Base-by-base conservation (phyloP, 331 rosid species). In the Saraca asoca region DNA sequence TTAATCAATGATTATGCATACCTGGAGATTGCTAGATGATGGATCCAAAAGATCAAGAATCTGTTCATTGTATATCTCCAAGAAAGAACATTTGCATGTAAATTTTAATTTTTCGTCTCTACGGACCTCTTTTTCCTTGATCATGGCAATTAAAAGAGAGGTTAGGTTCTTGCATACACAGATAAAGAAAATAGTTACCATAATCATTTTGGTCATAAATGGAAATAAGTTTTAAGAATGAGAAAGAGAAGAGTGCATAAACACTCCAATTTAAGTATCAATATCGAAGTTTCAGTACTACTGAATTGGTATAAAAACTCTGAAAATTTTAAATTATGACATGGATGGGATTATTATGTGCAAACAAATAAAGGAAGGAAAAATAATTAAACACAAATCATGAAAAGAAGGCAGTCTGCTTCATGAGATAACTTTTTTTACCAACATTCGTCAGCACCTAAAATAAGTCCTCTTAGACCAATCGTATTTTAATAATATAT, bases 21-120 rank as follows among this genome's bases (percentile, higher is more conserved):
- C 99, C 95, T 94, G 99, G 78, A 94, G 80, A 69, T 94, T 90
- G 83, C 48, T 86, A 16, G 97, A 80, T 62, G 91, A 84, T 4
- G 99, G 99, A 12, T 94, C 99, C 77, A 94, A 70, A 62, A 94
- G 99, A 83, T 94, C 99, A 69, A 94, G 92, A 73, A 94, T 94
- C 41, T 90, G 99, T 78, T 94, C 99, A 0, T 94, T 94, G 86
- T 94, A 94, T 74, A 94, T 94, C 79, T 94, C 99, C 79, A 94
- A 67, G 77, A 94, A 94, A 66, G 99, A 94, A 74, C 96, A 84
- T 83, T 87, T 94, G 73, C 99, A 90, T 5, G 87, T 76, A 77
- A 81, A 94, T 82, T 79, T 90, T 72, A 94, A 75, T 74, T 88
- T 90, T 53, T 94, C 99, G 38, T 94, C 97, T 77, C 89, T 86